Conservation (phyloP, 116 monocot species). For the Posidonia oceanica region DNA sequence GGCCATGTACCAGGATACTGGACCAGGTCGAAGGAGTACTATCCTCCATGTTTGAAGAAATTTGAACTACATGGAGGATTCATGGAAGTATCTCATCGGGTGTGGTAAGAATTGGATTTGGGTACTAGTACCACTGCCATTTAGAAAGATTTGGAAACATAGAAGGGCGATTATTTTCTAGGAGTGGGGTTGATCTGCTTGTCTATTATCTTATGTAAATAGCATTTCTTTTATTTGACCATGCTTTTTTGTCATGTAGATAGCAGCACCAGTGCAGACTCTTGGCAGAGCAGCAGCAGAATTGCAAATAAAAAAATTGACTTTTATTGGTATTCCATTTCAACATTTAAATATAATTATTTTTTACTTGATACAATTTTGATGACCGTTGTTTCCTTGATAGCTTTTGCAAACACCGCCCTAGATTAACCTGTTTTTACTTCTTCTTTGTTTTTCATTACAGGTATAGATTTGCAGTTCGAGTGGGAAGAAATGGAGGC, state of each 20-base stretch:
- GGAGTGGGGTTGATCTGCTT: no score
- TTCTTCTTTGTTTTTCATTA: background rate
- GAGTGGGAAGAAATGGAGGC: constrained; percentile 78
- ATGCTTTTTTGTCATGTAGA: constrained; percentile 17
- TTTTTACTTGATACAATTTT: background rate
- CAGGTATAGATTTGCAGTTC: constrained; percentile 80
- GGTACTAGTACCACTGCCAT: background rate
- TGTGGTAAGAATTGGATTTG: background rate
- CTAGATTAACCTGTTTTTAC: no score
- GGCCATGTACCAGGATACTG: background rate
- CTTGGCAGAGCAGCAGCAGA: constrained; percentile 67
- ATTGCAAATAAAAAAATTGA: constrained; percentile 75
- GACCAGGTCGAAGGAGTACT: background rate
- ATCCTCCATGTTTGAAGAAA: background rate
- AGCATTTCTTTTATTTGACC: background rate
- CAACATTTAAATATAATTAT: background rate
- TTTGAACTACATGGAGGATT: constrained; percentile 3
- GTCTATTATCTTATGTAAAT: background rate
- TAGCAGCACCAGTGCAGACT: constrained; percentile 57
- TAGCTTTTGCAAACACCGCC: no score
- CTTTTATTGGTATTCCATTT: constrained; percentile 54
- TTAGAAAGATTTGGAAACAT: background rate
- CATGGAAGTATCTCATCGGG: background rate
- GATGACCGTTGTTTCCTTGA: background rate
- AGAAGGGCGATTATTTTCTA: background rate